Evolutionary conservation across 2,329 filamentous ascomycete species (phyloP).

Genomic region (Fusarium incarnatum): DNA sequence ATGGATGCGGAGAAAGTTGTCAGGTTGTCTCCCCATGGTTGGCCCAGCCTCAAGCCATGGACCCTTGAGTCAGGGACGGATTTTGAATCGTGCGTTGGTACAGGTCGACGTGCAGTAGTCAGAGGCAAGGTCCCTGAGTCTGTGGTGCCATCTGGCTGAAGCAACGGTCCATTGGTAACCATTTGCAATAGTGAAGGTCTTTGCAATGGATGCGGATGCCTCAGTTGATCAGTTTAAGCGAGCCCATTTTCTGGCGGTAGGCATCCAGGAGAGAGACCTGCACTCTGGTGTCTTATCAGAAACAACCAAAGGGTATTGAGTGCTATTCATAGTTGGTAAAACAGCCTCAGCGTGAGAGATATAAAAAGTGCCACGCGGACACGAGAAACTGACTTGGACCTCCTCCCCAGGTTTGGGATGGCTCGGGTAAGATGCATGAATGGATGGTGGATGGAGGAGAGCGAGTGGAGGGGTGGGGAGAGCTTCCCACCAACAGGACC

Average conservation of each 20-base stretch:
- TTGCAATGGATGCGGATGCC: neutral
- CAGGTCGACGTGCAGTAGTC: constrained; percentile 34
- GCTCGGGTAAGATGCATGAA: constrained; percentile 29
- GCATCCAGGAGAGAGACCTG: constrained; percentile 4
- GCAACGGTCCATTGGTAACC: constrained; percentile 34
- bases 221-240: constrained; percentile 5
- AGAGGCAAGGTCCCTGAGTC: constrained; percentile 28
- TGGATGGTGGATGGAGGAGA: constrained; percentile 5
- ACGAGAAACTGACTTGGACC: constrained; percentile 24
- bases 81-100: constrained; percentile 21
- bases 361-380: constrained; percentile 39
- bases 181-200: constrained; percentile 32
- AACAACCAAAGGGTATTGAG: neutral
- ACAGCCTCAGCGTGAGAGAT: constrained; percentile 9
- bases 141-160: constrained; percentile 29
- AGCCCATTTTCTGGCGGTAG: neutral
- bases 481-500: constrained; percentile 28
- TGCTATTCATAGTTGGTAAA: constrained; percentile 7
- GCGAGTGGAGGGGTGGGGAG: constrained; percentile 16
- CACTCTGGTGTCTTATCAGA: neutral
- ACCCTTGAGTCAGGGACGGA: constrained; percentile 41
- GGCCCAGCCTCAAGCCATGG: constrained; percentile 22
- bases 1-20: constrained; percentile 31
- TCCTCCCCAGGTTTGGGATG: constrained; percentile 29
- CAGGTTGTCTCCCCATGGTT: constrained; percentile 30